Percentiles rank a stretch among this genome's conserved stretches.
Evolutionary conservation across 2,329 filamentous ascomycete species (phyloP).

Genomic region (Hypomyces rosellus): DNA sequence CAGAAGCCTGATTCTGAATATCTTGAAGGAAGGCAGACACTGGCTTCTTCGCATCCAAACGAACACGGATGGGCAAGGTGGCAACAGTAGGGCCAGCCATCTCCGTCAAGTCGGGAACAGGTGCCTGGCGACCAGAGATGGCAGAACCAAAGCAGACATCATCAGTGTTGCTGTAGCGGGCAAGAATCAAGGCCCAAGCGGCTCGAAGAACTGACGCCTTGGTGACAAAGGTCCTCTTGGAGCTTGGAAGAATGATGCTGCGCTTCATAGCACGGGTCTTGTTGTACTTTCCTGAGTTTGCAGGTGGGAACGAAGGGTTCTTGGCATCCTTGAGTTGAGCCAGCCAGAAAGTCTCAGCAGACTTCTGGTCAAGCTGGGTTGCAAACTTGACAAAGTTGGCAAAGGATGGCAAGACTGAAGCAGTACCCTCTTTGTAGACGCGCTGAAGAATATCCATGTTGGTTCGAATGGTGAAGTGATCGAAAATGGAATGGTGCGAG

Average conservation of each 20-base stretch:
- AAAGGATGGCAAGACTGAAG: not conserved
- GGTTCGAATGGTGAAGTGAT: slow-evolving; percentile 12
- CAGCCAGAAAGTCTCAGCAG: not conserved
- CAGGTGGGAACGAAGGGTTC: not conserved
- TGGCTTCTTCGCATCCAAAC: slow-evolving; percentile 5
- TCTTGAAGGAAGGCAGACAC: slow-evolving; percentile 8
- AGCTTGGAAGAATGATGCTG: too few relatives aligned
- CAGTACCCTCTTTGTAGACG: not conserved
- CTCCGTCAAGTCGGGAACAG: not conserved
- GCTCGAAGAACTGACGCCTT: slow-evolving; percentile 7
- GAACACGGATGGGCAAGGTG: slow-evolving; percentile 13
- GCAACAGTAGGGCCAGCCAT: slow-evolving; percentile 4
- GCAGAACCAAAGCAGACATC: slow-evolving; percentile 13
- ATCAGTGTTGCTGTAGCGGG: slow-evolving; percentile 8
- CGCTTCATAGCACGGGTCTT: not conserved
- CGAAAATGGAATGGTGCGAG: slow-evolving; percentile 12
- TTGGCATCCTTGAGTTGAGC: not conserved
- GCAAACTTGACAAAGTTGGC: not conserved
- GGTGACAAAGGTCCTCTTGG: not conserved
- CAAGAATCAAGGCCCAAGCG: slow-evolving; percentile 7
- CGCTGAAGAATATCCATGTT: slow-evolving; percentile 5
- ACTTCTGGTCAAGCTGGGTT: not conserved
- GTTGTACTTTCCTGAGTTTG: not conserved
- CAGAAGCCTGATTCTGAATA: slow-evolving; percentile 13
- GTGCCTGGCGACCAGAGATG: slow-evolving; percentile 14